Evolutionary conservation across 352 stramenopile species (phyloP).

Genomic region (Thalassiosira sp.): DNA sequence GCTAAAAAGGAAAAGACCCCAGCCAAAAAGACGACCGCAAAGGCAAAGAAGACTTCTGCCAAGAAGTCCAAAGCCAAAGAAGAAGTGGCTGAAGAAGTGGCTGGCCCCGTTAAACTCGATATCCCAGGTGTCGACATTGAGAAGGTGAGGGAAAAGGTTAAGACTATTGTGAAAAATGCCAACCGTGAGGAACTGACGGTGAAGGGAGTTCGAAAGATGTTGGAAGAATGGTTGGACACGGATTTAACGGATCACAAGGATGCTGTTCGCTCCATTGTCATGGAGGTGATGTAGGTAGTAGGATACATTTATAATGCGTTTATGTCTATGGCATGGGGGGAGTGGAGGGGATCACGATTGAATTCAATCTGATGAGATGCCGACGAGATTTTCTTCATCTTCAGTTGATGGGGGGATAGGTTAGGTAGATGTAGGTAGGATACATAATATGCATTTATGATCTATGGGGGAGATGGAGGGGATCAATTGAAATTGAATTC

Average conservation of each 20-base stretch:
- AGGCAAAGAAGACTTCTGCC: conserved; percentile 6
- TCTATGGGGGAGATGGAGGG: too few relatives aligned
- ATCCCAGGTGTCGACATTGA: conserved; percentile 39
- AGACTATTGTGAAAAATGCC: conserved; percentile 35
- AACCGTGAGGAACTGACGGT: conserved; percentile 39
- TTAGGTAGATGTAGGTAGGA: too few relatives aligned
- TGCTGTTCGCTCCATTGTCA: conserved; percentile 43
- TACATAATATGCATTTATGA: too few relatives aligned
- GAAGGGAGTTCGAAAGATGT: conserved; percentile 37
- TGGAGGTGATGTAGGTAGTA: conserved; percentile 55
- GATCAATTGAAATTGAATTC: too few relatives aligned
- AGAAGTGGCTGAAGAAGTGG: neutral
- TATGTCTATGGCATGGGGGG: too few relatives aligned
- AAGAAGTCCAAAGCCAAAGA: conserved; percentile 8
- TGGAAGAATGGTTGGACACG: conserved; percentile 51
- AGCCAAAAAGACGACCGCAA: conserved; percentile 29
- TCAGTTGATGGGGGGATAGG: neutral
- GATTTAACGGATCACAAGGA: conserved; percentile 42
- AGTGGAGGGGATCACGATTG: neutral
- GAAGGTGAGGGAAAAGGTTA: conserved; percentile 42
- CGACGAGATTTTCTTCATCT: neutral
- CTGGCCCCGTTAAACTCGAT: conserved; percentile 27
- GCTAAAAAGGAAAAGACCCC: conserved; percentile 37
- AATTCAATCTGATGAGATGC: neutral
- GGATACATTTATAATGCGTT: conserved; percentile 6